A percentile compares a stretch with the other conserved stretches of the same genome.
Evolutionary conservation across 2,329 filamentous ascomycete genomes (phyloP).

Genomic region (Colletotrichum scovillei): DNA sequence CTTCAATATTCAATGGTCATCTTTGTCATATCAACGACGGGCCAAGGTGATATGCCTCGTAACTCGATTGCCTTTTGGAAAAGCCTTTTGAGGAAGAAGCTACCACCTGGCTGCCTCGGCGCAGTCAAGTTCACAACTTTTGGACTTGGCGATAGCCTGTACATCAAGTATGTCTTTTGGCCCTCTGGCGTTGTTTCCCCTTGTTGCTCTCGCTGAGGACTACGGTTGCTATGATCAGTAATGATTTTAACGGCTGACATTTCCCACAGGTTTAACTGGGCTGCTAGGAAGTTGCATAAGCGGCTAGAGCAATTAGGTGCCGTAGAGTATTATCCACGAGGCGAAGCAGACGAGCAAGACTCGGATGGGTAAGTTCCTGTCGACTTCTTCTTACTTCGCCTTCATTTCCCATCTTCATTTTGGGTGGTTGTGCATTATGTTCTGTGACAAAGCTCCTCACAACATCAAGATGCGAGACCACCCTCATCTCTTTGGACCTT

Average conservation of each 20-base stretch:
- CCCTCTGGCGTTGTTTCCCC: not conserved
- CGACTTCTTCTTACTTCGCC: not conserved
- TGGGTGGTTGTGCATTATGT: too few species aligned
- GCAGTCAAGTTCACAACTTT: constrained; percentile 84
- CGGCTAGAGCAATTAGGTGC: constrained; percentile 87
- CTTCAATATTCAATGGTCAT: constrained; percentile 70
- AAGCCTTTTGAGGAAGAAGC: constrained; percentile 80
- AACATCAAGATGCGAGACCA: not conserved
- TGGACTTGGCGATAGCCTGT: constrained; percentile 94
- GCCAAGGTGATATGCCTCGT: constrained; percentile 90
- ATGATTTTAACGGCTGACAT: not conserved
- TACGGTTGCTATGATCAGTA: not conserved
- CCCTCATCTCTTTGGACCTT: not conserved
- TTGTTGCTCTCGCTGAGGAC: not conserved
- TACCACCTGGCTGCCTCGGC: constrained; percentile 76
- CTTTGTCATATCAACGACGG: constrained; percentile 90
- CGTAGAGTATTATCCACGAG: constrained; percentile 77
- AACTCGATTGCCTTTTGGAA: constrained; percentile 90
- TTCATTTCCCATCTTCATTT: not conserved
- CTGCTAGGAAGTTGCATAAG: constrained; percentile 87
- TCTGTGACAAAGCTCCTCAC: not conserved
- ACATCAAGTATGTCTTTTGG: constrained; percentile 75
- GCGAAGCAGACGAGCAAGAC: constrained; percentile 94
- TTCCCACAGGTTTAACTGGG: constrained; percentile 84
- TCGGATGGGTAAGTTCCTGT: constrained; percentile 78